Conservation (phyloP, 768 basidiomycete genomes). For the Mycena vulgaris region DNA sequence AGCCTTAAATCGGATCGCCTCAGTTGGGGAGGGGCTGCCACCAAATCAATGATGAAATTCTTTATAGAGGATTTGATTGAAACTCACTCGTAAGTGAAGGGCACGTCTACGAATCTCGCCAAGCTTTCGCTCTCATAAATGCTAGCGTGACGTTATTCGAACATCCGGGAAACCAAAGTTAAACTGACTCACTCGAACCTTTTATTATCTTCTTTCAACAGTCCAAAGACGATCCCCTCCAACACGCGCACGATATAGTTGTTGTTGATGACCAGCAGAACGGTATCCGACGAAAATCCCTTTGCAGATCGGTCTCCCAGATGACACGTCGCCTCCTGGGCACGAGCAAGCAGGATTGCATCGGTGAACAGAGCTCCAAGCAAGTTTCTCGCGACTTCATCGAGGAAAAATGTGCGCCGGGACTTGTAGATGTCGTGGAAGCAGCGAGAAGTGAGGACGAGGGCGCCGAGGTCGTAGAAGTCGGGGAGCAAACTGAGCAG, state of each 20-base stretch:
- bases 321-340: slow-evolving; percentile 2
- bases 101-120: neutral
- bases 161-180: neutral
- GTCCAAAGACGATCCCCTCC: neutral
- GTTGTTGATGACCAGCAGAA: slow-evolving; percentile 4
- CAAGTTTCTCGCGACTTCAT: slow-evolving; percentile 8
- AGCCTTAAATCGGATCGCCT: slow-evolving; percentile 11
- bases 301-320: neutral
- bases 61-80: too few relatives aligned
- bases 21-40: neutral
- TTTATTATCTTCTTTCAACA: neutral
- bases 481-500: slow-evolving; percentile 15
- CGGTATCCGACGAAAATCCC: slow-evolving; percentile 1
- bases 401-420: neutral
- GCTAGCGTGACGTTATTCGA: neutral
- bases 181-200: slow-evolving; percentile 21
- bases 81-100: slow-evolving; percentile 1
- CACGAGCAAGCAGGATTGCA: slow-evolving; percentile 5
- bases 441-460: slow-evolving; percentile 10
- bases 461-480: slow-evolving; percentile 16
- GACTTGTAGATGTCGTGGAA: slow-evolving; percentile 16
- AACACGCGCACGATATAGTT: neutral
- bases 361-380: slow-evolving; percentile 15
- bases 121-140: neutral
- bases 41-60: neutral